phyloP scores from a whole-genome alignment of 2,329 filamentous ascomycete species.

The Paraphaeosphaeria minitans region DNA sequence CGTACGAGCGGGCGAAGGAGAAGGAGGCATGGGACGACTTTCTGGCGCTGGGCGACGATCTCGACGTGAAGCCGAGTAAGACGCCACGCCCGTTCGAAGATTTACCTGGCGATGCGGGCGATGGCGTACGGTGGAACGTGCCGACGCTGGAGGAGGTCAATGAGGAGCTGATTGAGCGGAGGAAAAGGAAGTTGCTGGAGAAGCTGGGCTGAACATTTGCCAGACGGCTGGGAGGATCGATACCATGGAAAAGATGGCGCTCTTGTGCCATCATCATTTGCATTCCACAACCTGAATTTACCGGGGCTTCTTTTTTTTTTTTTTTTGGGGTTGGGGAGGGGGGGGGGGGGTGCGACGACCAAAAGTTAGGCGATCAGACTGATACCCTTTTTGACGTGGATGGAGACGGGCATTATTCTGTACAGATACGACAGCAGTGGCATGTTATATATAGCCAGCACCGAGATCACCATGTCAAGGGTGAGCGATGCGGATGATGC shows the following conservation, averaged over 20 bases:
- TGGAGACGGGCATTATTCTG: constrained; percentile 2
- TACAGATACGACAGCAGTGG: not conserved
- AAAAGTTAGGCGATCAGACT: constrained; percentile 16
- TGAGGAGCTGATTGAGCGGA: constrained; percentile 85
- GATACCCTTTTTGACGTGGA: constrained; percentile 20
- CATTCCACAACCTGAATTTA: constrained; percentile 1
- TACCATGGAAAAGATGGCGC: not conserved
- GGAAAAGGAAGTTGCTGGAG: constrained; percentile 81
- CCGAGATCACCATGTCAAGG: not conserved
- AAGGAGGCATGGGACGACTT: constrained; percentile 76
- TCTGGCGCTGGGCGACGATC: constrained; percentile 59
- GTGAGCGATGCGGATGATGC: not conserved
- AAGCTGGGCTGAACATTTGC: constrained; percentile 63
- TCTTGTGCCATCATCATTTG: not conserved
- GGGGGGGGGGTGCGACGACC: not conserved
- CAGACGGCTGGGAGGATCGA: no score
- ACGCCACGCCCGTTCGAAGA: constrained; percentile 69
- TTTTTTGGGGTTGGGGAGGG: no score
- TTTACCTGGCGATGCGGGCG: constrained; percentile 83
- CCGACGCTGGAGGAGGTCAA: constrained; percentile 93
- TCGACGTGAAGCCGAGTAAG: constrained; percentile 30
- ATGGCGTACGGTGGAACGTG: constrained; percentile 80
- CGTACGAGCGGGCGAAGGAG: constrained; percentile 84
- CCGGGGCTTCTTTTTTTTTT: not conserved
- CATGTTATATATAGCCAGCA: not conserved